Base-by-base conservation (phyloP, 345 rosid genomes). In the Streptanthus diversifolius region DNA sequence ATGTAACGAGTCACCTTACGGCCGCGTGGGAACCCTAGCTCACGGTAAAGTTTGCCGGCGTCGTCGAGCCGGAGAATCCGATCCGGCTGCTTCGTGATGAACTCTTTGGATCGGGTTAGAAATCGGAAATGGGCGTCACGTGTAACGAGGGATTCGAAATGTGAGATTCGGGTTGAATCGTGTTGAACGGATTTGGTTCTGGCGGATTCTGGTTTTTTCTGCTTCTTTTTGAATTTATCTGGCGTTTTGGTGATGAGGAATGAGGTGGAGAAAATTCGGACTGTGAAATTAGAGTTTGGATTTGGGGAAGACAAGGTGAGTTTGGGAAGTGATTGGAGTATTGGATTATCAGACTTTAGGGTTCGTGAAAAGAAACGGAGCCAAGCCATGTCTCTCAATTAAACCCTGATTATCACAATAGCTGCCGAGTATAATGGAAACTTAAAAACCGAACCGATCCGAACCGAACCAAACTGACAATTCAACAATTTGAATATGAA, bases 1-100 rank as follows among this genome's bases (percentile, higher is more conserved):
- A 88, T 62, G 68, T 64, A 92, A 25, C 81, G 84, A 60, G 82
- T 45, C 75, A 87, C 82, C 73, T 87, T 87, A 51, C 98, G 95
- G 14, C 98, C 98, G 30, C 98, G 98, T 11, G 96, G 84, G 80
- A 93, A 89, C 7, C 96, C 96, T 30, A 93, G 90, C 75, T 90
- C 91, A 3, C 81, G 95, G 82, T 89, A 67, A 48, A 91, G 91
- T 80, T 85, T 93, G 8, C 97, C 91, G 39, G 95, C 95, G 71
- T 87, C 96, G 5, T 84, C 91, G 27, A 89, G 85, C 35, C 66
- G 93, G 83, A 93, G 90, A 61, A 87, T 79, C 33, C 68, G 84
- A 10, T 86, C 84, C 4, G 89, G 91, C 61, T 85, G 90, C 44
- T 83, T 83, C 68, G 89, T 78, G 79, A 91, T 87, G 84, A 83